These are phyloP conservation scores for Serendipita vermifera DNA, from an alignment of 768 basidiomycete species.

Conservation along the genomic window DNA sequence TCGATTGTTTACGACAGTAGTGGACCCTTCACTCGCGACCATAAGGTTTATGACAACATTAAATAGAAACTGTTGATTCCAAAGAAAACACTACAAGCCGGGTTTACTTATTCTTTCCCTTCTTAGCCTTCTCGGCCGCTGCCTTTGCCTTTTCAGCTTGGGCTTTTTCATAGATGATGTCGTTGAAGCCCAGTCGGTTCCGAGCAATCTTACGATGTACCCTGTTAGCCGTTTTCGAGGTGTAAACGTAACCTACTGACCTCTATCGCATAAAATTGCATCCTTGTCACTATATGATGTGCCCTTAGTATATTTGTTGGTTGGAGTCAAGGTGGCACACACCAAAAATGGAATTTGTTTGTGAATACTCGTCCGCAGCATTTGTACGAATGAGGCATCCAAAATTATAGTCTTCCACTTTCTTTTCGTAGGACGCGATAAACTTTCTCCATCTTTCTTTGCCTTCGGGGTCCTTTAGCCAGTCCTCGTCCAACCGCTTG, in stretches of 20 bases:
- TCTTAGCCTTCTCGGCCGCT: slow-evolving; percentile 45
- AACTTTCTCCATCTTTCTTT: slow-evolving; percentile 89
- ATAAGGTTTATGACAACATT: too few species aligned
- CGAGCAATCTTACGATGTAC: slow-evolving; percentile 68
- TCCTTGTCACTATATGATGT: slow-evolving; percentile 41
- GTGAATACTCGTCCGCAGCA: slow-evolving; percentile 66
- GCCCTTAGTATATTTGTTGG: too few species aligned
- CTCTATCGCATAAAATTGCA: slow-evolving; percentile 93
- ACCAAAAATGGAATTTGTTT: slow-evolving; percentile 94
- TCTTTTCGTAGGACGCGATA: slow-evolving; percentile 73
- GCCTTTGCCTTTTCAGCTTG: slow-evolving; percentile 48
- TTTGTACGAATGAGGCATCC: slow-evolving; percentile 85
- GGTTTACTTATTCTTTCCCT: slow-evolving; percentile 17
- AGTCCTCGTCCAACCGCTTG: slow-evolving; percentile 65
- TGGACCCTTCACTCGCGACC: too few species aligned
- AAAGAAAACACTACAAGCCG: too few species aligned
- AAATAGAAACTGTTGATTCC: too few species aligned
- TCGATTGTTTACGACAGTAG: too few species aligned
- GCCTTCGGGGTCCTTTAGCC: slow-evolving; percentile 77
- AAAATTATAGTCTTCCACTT: slow-evolving; percentile 90
- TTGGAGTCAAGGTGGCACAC: slow-evolving; percentile 17
- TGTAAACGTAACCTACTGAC: slow-evolving; percentile 27
- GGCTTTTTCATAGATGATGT: slow-evolving; percentile 67
- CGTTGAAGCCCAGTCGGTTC: slow-evolving; percentile 84
- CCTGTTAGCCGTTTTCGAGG: neutral